Evolutionary conservation across 768 basidiomycete species (phyloP), one percentile per base, ranked within the genome.

Genomic region (Suillus cothurnatus): DNA sequence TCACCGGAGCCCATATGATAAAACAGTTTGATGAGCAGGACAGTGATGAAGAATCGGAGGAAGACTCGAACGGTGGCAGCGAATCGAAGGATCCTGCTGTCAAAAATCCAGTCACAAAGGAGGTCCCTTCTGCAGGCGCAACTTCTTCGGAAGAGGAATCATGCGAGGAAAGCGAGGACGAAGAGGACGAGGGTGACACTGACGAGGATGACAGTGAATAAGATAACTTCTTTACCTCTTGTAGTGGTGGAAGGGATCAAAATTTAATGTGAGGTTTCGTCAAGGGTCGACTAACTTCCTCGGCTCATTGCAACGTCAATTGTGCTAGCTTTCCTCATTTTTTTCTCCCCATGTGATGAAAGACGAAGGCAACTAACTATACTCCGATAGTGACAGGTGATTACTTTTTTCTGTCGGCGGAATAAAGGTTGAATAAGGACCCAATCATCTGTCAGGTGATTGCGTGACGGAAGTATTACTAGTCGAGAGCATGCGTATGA

Each of bases 11-110:
- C 36, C 85, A 84, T 67, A 88, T 94, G 86, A 91, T 96, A 63
- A 82, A 91, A 68, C 91, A 94, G 71, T 90, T 94, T 58, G 85
- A 93, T 69, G 90, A 87, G 61, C 92, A 93, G 73, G 91, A 90
- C 23, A 90, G 85, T 62, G 82, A 81, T 7, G 79, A 77, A 23
- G 79, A 82, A 28, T 79, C 80, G 31, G 76, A 76, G 15, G 76
- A 74, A 31, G 71, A 72, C 1, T 59, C 63, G 4, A 73, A 72
- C 12, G 78, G 72, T 15, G 70, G 64, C 36, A 43, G 55, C 26
- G 56, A 65, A 36, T 61, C 23, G 73, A 75, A 26, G 47, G 38
- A 55, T 8, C 31, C 19, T 66, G 49, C 17, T 66, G 63, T 45
- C 64, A 55, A 59, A 43, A 32, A 15, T 17, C 17, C 43, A 45